A percentile compares a stretch with the other conserved stretches of the same genome.
phyloP scores from a whole-genome alignment of 2,329 filamentous ascomycete genomes.

The Diaporthe destruens region DNA sequence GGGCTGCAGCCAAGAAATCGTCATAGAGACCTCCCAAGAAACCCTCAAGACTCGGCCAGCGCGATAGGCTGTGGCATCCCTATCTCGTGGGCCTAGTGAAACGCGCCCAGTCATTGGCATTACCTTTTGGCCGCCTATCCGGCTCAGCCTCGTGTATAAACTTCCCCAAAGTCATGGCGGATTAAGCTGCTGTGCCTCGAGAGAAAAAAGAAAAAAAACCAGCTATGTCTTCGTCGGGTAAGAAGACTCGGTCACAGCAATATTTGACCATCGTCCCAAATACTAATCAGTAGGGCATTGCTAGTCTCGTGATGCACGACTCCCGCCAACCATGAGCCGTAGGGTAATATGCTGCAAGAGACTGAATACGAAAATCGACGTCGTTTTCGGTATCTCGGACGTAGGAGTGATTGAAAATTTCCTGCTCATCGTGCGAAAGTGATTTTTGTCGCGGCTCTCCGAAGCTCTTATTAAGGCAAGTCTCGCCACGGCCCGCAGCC shows the following conservation, averaged over 20 bases:
- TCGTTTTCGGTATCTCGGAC: background rate
- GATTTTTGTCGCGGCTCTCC: background rate
- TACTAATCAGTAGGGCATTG: background rate
- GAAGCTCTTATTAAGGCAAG: background rate
- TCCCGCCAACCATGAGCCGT: background rate
- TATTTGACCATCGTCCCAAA: background rate
- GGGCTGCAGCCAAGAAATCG: background rate
- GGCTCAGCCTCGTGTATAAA: background rate
- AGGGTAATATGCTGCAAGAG: too few relatives aligned
- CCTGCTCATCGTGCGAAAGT: too few relatives aligned
- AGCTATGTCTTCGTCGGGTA: background rate
- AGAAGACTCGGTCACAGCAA: background rate
- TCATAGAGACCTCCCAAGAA: background rate
- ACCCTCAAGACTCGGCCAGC: background rate
- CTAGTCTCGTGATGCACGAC: background rate
- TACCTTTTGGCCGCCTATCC: background rate
- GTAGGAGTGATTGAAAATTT: background rate
- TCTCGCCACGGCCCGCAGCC: background rate
- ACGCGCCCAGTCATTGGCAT: slow-evolving; percentile 22
- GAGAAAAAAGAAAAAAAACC: too few relatives aligned
- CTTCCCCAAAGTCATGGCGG: background rate
- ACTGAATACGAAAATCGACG: too few relatives aligned
- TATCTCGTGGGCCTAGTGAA: background rate
- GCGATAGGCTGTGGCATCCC: background rate
- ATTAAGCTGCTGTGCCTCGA: background rate